Evolutionary conservation across 257 asterid species (phyloP).

Genomic region (Ilex aquifolium): DNA sequence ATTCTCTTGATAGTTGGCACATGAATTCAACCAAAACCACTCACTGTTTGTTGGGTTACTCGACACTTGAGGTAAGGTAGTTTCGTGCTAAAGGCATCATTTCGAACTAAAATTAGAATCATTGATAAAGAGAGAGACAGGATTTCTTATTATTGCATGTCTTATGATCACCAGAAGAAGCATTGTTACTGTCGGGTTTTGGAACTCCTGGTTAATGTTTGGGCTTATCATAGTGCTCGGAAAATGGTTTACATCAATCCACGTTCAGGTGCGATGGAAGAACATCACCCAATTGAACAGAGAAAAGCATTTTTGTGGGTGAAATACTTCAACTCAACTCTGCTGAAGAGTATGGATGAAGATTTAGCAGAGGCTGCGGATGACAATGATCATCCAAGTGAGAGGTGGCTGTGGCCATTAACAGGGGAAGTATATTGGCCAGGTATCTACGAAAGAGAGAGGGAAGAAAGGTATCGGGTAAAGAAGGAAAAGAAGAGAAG

Average conservation of each 20-base stretch:
- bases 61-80: constrained; percentile 56
- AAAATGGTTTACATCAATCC: constrained; percentile 86
- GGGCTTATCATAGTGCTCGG: constrained; percentile 95
- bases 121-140: constrained; percentile 1
- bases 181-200: constrained; percentile 81
- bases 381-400: constrained; percentile 73
- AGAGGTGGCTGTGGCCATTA: constrained; percentile 88
- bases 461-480: constrained; percentile 82
- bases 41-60: constrained; percentile 58
- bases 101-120: neutral
- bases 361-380: constrained; percentile 98
- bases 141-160: constrained; percentile 15
- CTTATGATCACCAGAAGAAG: constrained; percentile 46
- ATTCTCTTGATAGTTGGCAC: constrained; percentile 68
- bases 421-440: constrained; percentile 97
- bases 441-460: constrained; percentile 84
- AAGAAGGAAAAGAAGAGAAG: constrained; percentile 97
- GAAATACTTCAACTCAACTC: constrained; percentile 56
- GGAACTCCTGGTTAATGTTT: constrained; percentile 79
- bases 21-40: constrained; percentile 30
- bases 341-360: constrained; percentile 88
- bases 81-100: neutral
- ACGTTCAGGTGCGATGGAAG: constrained; percentile 56
- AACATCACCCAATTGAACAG: constrained; percentile 71
- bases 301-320: constrained; percentile 82